Conservation (phyloP, 1,139 yeast genomes). For the Yamadazyma dushanensis region DNA sequence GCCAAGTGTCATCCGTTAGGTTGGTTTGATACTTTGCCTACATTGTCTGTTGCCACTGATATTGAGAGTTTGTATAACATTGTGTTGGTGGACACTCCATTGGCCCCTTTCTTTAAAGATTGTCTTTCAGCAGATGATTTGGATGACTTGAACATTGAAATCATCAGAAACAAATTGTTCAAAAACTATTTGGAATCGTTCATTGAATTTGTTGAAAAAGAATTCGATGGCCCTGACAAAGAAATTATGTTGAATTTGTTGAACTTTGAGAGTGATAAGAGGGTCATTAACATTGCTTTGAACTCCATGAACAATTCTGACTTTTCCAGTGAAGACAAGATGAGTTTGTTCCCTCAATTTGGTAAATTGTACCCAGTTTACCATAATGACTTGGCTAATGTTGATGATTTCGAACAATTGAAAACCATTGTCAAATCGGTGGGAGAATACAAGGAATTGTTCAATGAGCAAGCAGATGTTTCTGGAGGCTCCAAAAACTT, state of each 20-base stretch:
- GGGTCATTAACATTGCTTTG: conserved; percentile 87
- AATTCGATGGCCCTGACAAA: conserved; percentile 72
- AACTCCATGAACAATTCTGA: conserved; percentile 84
- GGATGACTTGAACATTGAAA: conserved; percentile 94
- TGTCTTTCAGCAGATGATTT: conserved; percentile 91
- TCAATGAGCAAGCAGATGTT: conserved; percentile 53
- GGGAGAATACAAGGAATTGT: conserved; percentile 72
- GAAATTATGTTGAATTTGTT: conserved; percentile 79
- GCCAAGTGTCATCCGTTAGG: conserved; percentile 95
- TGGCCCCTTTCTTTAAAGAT: conserved; percentile 93
- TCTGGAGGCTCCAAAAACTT: conserved; percentile 56
- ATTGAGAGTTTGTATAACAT: conserved; percentile 88
- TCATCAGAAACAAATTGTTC: conserved; percentile 87
- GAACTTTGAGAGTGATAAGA: conserved; percentile 91
- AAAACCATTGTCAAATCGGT: conserved; percentile 70
- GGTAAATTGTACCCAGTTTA: conserved; percentile 82
- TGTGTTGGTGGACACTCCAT: conserved; percentile 95
- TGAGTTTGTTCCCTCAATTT: conserved; percentile 69
- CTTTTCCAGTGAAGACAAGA: conserved; percentile 67
- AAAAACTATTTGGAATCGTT: conserved; percentile 93
- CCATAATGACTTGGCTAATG: conserved; percentile 65
- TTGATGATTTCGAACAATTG: conserved; percentile 86
- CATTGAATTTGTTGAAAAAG: conserved; percentile 57
- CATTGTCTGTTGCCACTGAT: conserved; percentile 91
- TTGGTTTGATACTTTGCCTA: conserved; percentile 97